Evolutionary conservation across 129 eudicot genomes (phyloP).

Genomic region (Oenanthe sinensis): DNA sequence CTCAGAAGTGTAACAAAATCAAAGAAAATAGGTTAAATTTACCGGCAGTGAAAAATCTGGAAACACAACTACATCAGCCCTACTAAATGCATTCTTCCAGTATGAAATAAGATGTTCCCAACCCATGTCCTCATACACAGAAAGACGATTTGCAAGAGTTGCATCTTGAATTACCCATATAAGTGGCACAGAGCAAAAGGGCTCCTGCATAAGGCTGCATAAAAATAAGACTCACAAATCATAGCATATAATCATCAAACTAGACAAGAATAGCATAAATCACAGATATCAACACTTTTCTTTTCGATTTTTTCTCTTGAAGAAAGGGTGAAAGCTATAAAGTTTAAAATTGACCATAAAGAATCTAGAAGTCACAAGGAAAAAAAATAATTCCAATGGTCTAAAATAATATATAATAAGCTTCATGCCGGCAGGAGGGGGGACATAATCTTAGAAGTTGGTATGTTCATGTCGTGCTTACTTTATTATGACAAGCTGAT

Average conservation of each 20-base stretch:
- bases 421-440: not conserved
- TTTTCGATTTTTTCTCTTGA: not conserved
- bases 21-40: constrained; percentile 15
- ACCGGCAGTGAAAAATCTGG: constrained; percentile 83
- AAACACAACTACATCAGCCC: constrained; percentile 83
- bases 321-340: not conserved
- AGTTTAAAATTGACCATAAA: not conserved
- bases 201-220: constrained; percentile 99
- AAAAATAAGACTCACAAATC: constrained; percentile 65
- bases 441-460: not conserved
- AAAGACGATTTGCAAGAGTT: constrained; percentile 74
- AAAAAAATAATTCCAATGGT: not conserved
- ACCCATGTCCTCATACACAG: constrained; percentile 47
- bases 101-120: constrained; percentile 56
- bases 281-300: not conserved
- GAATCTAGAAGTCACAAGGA: not conserved
- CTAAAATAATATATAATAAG: not conserved
- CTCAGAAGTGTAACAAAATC: not conserved
- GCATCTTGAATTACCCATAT: constrained; percentile 93
- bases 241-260: constrained; percentile 25
- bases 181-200: constrained; percentile 91
- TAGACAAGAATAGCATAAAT: constrained; percentile 8
- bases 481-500: not conserved
- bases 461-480: not conserved
- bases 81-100: constrained; percentile 59